Percentiles rank a stretch among this genome's conserved stretches.
These are phyloP conservation scores for Zea mays DNA, from an alignment of 176 grass and related monocot genomes.

Conservation along the genomic window Zm-B73-REFERENCE-NAM-5.0 NC_050103.1:141159501-141160000, in stretches of 20 bases:
- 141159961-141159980: not conserved
- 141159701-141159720: no score
- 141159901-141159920: constrained; percentile 8
- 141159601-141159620: not conserved
- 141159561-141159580: no score
- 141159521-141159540: not conserved
- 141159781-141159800: no score
- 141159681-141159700: not conserved
- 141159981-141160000: not conserved
- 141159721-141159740: no score
- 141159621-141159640: not conserved
- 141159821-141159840: not conserved
- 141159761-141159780: no score
- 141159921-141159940: not conserved
- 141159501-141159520: not conserved
- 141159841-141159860: not conserved
- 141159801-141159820: no score
- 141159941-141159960: not conserved
- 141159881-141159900: not conserved
- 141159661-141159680: not conserved
- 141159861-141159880: constrained; percentile 4
- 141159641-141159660: not conserved
- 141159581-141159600: no score
- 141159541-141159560: not conserved
- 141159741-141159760: no score